Conservation (phyloP, 208 protist species). For the Naegleria fowleri region DNA sequence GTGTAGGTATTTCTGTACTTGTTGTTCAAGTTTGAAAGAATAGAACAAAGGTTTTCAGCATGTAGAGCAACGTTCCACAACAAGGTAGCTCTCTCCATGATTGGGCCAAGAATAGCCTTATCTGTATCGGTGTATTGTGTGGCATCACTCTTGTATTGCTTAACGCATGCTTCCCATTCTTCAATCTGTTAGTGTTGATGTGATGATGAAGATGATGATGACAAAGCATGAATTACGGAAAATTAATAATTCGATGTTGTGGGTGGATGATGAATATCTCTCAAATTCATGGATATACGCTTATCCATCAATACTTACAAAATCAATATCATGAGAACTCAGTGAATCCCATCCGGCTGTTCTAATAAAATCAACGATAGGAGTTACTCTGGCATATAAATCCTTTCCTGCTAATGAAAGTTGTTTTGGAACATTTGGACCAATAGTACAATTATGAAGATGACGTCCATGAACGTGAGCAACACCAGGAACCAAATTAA, state of each 20-base stretch:
- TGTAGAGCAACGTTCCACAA: neutral
- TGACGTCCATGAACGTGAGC: neutral
- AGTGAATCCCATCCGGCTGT: neutral
- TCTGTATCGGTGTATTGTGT: neutral
- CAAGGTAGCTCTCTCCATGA: neutral
- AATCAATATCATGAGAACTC: neutral
- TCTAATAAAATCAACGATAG: neutral
- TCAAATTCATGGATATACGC: too few relatives aligned
- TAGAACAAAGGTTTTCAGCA: neutral
- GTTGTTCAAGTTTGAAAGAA: neutral
- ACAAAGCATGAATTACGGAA: too few relatives aligned
- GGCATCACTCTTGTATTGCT: neutral
- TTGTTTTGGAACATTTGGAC: neutral
- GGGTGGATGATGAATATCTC: too few relatives aligned
- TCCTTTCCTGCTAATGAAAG: neutral
- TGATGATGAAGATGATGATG: neutral
- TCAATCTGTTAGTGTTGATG: neutral
- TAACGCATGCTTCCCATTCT: neutral
- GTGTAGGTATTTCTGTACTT: conserved; percentile 18
- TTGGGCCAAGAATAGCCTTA: neutral
- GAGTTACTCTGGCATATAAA: neutral
- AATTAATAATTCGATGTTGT: too few relatives aligned
- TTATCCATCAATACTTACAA: neutral
- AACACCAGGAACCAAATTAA: neutral
- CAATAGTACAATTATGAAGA: neutral